phyloP scores from a whole-genome alignment of 2,329 filamentous ascomycete genomes.

The Epichloe gansuensis region DNA sequence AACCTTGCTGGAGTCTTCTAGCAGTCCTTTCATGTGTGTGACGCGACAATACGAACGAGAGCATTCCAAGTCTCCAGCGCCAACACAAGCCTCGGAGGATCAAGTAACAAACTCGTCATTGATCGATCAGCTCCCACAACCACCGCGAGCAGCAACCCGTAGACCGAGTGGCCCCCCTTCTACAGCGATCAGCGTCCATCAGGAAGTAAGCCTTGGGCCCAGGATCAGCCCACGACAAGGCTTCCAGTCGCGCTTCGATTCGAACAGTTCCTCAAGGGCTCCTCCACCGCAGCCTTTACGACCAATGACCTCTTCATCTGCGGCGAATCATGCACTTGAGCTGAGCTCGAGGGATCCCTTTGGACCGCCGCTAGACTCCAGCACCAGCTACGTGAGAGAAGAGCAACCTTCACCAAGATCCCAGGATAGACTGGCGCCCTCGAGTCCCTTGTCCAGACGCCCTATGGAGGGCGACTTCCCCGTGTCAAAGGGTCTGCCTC shows the following conservation, averaged over 20 bases:
- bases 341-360: constrained; percentile 12
- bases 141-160: background rate
- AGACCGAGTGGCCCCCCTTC: background rate
- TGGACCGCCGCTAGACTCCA: constrained; percentile 8
- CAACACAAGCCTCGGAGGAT: background rate
- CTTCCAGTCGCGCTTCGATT: constrained; percentile 15
- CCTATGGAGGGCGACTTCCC: constrained; percentile 22
- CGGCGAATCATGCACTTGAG: constrained; percentile 6
- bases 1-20: background rate
- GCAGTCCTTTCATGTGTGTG: background rate
- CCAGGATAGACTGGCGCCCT: constrained; percentile 6
- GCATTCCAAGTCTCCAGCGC: constrained; percentile 3
- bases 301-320: constrained; percentile 12
- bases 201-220: background rate
- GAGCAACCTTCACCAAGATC: constrained; percentile 5
- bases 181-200: constrained; percentile 1
- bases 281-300: constrained; percentile 11
- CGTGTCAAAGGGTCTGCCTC: constrained; percentile 21
- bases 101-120: constrained; percentile 2
- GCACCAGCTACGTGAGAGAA: constrained; percentile 6
- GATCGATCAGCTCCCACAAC: constrained; percentile 3
- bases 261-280: constrained; percentile 11
- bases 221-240: constrained; percentile 4
- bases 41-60: constrained; percentile 7
- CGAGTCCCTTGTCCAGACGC: constrained; percentile 16